A percentile compares a stretch with the other conserved stretches of the same genome.
These are phyloP conservation scores for Blastobotrys malaysiensis DNA, from an alignment of 1,139 yeast genomes.

Conservation along the genomic window DNA sequence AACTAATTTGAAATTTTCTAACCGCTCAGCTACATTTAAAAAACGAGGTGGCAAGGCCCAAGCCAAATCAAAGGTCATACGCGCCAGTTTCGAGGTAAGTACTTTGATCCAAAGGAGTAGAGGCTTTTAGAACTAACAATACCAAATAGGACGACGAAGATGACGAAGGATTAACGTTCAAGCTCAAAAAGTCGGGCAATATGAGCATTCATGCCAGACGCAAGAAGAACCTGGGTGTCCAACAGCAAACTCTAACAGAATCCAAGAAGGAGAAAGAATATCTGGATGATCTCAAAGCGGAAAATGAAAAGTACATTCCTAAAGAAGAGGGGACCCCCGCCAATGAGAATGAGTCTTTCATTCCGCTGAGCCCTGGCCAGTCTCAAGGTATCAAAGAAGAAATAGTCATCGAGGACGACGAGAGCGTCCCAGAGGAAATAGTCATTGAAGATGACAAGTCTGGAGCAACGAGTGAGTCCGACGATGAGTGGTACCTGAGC, in stretches of 20 bases:
- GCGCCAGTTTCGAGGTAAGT: neutral
- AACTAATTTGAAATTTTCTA: neutral
- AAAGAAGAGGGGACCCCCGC: neutral
- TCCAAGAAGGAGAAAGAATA: neutral
- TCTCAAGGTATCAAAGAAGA: neutral
- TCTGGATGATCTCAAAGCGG: constrained; percentile 1
- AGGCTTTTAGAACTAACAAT: neutral
- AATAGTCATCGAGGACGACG: neutral
- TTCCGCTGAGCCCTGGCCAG: constrained; percentile 1
- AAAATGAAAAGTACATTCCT: neutral
- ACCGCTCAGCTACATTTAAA: neutral
- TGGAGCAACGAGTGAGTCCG: constrained; percentile 26
- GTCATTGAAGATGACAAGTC: constrained; percentile 29
- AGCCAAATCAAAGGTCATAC: neutral
- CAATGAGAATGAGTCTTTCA: constrained; percentile 1
- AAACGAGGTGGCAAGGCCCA: neutral
- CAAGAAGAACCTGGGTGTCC: neutral
- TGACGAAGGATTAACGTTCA: neutral
- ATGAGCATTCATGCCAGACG: neutral
- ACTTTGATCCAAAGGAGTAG: neutral
- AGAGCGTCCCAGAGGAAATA: constrained; percentile 6
- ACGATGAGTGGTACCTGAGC: constrained; percentile 16
- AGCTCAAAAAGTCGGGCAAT: neutral
- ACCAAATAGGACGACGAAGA: constrained; percentile 6
- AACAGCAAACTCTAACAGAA: neutral